These are phyloP conservation scores for Botrytis byssoidea DNA, from an alignment of 2,329 filamentous ascomycete species.

Conservation along the genomic window DNA sequence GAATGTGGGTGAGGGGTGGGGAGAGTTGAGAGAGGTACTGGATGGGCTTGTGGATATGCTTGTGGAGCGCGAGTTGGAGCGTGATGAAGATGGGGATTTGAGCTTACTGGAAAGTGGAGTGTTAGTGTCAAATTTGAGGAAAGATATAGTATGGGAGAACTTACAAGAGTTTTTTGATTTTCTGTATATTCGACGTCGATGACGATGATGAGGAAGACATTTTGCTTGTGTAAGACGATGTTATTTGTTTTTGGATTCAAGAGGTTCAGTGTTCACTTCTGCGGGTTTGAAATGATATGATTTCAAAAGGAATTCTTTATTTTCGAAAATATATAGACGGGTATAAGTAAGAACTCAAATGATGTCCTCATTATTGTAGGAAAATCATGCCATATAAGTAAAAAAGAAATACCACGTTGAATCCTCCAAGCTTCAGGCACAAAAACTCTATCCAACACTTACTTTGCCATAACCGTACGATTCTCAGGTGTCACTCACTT, in stretches of 20 bases:
- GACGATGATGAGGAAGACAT: neutral
- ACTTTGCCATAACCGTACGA: neutral
- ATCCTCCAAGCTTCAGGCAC: neutral
- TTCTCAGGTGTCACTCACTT: neutral
- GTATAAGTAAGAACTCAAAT: neutral
- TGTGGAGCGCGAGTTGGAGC: neutral
- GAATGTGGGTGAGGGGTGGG: neutral
- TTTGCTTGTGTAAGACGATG: neutral
- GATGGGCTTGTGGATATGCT: neutral
- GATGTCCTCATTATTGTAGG: neutral
- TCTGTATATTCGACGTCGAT: neutral
- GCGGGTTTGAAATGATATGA: neutral
- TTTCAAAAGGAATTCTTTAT: neutral
- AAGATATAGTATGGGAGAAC: neutral
- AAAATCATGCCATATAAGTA: neutral
- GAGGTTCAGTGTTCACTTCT: neutral
- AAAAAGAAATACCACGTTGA: neutral
- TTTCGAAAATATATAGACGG: neutral
- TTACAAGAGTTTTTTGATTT: neutral
- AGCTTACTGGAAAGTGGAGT: neutral
- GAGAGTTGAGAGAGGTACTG: neutral
- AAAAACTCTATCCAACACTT: neutral
- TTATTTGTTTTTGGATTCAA: neutral
- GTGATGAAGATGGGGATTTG: neutral
- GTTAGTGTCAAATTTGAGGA: neutral